Evolutionary conservation across 192 early-diverging fungal genomes (phyloP).

Genomic region (Powellomyces hirtus): DNA sequence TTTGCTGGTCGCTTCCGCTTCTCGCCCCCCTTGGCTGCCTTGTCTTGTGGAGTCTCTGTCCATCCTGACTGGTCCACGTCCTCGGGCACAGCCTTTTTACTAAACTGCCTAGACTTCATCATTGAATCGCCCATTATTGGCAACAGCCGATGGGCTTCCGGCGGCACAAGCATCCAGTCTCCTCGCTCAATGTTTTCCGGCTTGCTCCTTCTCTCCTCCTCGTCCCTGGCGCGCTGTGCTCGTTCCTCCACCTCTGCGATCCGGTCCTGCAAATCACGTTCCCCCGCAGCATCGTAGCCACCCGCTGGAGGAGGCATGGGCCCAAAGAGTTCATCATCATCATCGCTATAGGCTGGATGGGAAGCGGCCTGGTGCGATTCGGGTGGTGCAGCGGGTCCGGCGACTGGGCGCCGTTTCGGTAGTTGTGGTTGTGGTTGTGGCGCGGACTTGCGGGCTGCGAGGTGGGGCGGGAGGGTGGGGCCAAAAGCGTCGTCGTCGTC

Average conservation of each 20-base stretch:
- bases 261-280: conserved; percentile 8
- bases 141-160: conserved; percentile 39
- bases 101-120: conserved; percentile 49
- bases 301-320: conserved; percentile 14
- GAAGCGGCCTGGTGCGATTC: not conserved
- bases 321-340: conserved; percentile 14
- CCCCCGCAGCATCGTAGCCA: not conserved
- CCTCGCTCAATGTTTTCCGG: conserved; percentile 38
- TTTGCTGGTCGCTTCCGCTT: conserved; percentile 26
- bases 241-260: conserved; percentile 26
- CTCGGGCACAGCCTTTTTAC: conserved; percentile 28
- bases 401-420: not conserved
- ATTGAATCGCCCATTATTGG: conserved; percentile 25
- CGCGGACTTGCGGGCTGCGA: not conserved
- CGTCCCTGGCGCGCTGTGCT: conserved; percentile 11
- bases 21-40: conserved; percentile 30
- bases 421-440: not conserved
- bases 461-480: conserved; percentile 28
- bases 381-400: conserved; percentile 12
- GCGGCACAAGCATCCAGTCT: conserved; percentile 65
- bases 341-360: no score
- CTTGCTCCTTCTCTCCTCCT: not conserved
- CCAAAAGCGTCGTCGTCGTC: conserved; percentile 21
- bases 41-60: conserved; percentile 60
- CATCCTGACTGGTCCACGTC: conserved; percentile 51